Base-by-base conservation (phyloP, 2,329 filamentous ascomycete species). In the Curvularia hawaiiensis region DNA sequence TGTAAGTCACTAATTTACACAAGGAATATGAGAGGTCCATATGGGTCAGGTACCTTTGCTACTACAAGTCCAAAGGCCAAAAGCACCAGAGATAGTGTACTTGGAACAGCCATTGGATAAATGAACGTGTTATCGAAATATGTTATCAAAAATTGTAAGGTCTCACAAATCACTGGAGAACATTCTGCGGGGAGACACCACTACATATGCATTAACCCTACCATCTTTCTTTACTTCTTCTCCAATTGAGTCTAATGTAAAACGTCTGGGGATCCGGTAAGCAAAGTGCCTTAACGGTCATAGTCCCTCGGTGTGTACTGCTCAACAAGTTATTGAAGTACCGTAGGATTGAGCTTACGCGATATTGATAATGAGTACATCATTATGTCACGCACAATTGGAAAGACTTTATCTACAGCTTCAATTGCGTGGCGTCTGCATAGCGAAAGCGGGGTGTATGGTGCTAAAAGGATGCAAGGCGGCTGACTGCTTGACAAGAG, bases 41-140 rank as follows among this genome's bases (percentile, higher is more conserved):
- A 12, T n/a, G 24, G 9, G 9, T 16, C 26, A 7, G 20, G 39
- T 45, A 55, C 53, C 31, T 52, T 55, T 55, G 53, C 47, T 18
- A 51, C 14, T 3, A 55, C 18, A 9, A 55, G 31, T 1, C 47
- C 47, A 16, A 55, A 11, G 24, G 40, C 47, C 40, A 51, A 2
- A n/a, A 45, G 3, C 18, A 52, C 33, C 22, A 50, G 24, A 9
- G 33, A 50, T 11, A 39, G 10, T 30, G 33, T 39, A 16, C 47
- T 50, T 11, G 47, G 47, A 28, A 40, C 4, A 18, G 33, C 33
- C 47, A 50, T 50, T n/a, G 10, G 11, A 40, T 35, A 9, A 39
- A 40, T 5, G 4, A 39, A n/a, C 10, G 16, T 49, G 7, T 28
- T 38, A 5, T 26, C 20, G 11, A 7, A 39, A n/a, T 18, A 28